Evolutionary conservation across 192 early-diverging fungal genomes (phyloP), one percentile per base, ranked within the genome.

Genomic region (Coemansia sp.): DNA sequence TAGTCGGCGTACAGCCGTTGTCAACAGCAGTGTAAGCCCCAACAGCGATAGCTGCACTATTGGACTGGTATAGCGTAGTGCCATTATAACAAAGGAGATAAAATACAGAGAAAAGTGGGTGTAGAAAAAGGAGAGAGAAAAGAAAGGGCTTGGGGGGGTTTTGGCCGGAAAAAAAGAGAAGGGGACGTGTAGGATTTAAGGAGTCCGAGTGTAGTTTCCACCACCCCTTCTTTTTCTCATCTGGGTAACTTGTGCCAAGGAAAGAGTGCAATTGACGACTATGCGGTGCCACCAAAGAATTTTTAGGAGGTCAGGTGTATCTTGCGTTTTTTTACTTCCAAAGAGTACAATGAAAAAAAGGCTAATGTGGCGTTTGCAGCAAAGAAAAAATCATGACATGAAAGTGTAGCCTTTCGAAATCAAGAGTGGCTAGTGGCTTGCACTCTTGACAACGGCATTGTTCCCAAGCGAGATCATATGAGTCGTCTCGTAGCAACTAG

Each of bases 1-100:
- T 28, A 78, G 63, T 11, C 76, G 61, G 9, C 66, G 70, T 1
- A 72, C 39, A 10, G 31, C 43, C 9, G 63, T 69, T 1, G 76
- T 72, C 34, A 78, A 28, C 33, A 78, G 21, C 20, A 78, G 26
- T 0, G 67, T 55, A 10, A 62, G 26, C 9, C 58, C 50, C 16
- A 78, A 34, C 16, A 78, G 59, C 31, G 58, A 53, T 0, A 78
- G 66, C 59, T 78, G 76, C 3, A 62, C 60, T 11, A 51, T n/a
- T 21, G 76, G 66, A 39, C 70, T 62, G 39, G 57, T 57, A 38
- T 78, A 73, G 34, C 70, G 57, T 51, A 78, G 28, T 4, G 24
- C 26, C 24, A 45, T 45, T 8, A 8, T 6, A 67, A 26, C 59
- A 45, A 56, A 43, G 40, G 14, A 2, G 21, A 39, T 31, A 39